These are phyloP conservation scores for Erythrophleum fordii DNA, from an alignment of 306 rosid genomes.

Conservation along the genomic window DNA sequence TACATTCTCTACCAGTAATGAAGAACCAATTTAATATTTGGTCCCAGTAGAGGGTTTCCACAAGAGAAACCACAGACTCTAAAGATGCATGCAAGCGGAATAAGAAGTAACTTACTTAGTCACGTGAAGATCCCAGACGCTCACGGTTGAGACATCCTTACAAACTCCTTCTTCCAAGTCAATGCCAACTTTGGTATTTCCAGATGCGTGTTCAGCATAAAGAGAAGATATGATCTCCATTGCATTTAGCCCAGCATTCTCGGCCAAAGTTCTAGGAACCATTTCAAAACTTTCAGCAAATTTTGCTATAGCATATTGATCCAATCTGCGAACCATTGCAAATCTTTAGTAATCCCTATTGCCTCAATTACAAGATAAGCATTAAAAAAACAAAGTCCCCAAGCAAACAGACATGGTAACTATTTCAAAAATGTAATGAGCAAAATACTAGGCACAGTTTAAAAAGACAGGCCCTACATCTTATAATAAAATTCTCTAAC, in stretches of 20 bases:
- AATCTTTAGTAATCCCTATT: slow-evolving; percentile 33
- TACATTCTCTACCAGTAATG: background rate
- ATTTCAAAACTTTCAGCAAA: slow-evolving; percentile 96
- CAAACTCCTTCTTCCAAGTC: slow-evolving; percentile 79
- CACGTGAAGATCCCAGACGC: slow-evolving; percentile 84
- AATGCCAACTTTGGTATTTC: slow-evolving; percentile 86
- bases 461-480: background rate
- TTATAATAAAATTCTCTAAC: background rate
- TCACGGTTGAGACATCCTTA: slow-evolving; percentile 66
- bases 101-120: slow-evolving; percentile 68
- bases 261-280: slow-evolving; percentile 88
- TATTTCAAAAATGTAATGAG: slow-evolving; percentile 8
- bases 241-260: slow-evolving; percentile 93
- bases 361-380: slow-evolving; percentile 25
- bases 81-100: slow-evolving; percentile 10
- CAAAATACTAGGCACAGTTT: background rate
- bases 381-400: background rate
- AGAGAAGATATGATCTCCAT: slow-evolving; percentile 95
- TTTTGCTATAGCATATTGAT: slow-evolving; percentile 93
- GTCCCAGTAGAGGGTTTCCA: slow-evolving; percentile 6
- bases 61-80: background rate
- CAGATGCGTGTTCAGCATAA: slow-evolving; percentile 96
- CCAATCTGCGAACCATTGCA: slow-evolving; percentile 70
- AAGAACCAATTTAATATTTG: slow-evolving; percentile 7
- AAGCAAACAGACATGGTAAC: background rate